Evolutionary conservation across 2,329 filamentous ascomycete species (phyloP).

Genomic region (Zasmidium angulare): DNA sequence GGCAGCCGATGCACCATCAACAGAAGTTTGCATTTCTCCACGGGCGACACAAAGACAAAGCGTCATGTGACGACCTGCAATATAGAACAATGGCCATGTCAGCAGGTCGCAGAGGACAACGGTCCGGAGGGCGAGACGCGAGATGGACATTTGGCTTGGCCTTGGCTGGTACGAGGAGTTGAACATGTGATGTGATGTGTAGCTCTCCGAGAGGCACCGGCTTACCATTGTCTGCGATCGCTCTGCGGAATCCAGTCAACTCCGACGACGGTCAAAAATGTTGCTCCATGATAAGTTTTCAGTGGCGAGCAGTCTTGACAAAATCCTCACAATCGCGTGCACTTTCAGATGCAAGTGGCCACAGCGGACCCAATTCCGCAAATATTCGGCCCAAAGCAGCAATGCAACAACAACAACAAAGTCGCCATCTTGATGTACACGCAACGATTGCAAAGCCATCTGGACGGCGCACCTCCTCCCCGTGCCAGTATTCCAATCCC

Average conservation of each 20-base stretch:
- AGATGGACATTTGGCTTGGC: no score
- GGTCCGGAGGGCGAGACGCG: not conserved
- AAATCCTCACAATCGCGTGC: not conserved
- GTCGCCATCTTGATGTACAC: not conserved
- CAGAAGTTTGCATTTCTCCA: not conserved
- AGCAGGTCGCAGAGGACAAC: no score
- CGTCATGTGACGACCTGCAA: not conserved
- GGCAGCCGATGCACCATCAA: not conserved
- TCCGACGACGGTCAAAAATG: not conserved
- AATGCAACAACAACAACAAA: not conserved
- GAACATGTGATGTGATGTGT: not conserved
- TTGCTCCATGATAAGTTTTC: no score
- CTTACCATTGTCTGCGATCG: not conserved
- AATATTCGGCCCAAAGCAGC: not conserved
- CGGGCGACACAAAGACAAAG: not conserved
- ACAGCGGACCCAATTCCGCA: not conserved
- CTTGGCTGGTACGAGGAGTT: not conserved
- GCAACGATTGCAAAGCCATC: not conserved
- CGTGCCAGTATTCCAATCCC: not conserved
- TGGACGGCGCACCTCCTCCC: no score
- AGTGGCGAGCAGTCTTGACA: not conserved
- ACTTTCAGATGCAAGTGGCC: not conserved
- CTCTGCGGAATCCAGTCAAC: not conserved
- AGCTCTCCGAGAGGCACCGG: not conserved
- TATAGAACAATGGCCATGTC: no score